Evolutionary conservation across 1,284 basidiomycete genomes (phyloP), one percentile per base, ranked within the genome.

Genomic region (Singerocomus rubriflavus): DNA sequence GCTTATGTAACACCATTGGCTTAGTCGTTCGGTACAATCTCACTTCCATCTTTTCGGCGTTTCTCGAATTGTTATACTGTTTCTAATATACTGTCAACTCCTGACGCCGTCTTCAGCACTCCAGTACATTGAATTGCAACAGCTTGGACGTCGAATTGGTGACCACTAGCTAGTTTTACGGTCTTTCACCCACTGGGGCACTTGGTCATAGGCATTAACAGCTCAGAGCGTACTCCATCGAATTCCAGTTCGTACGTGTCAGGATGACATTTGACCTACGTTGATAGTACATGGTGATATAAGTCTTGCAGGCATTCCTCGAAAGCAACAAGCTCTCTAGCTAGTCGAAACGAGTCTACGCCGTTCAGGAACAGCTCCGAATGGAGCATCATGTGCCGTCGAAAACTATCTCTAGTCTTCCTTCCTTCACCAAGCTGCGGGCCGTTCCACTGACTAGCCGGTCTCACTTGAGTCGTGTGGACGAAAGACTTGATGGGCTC

Each of bases 401-500:
- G 13, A 32, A 34, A 14, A 25, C 27, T 17, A 34, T 12, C 30
- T 9, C 43, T 0, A 13, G 5, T 6, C 17, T 27, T 36, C 37
- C 27, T 17, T 12, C 50, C 10, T 35, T 37, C 4, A 21, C 44
- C 11, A 54, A 46, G 40, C n/a, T 11, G 34, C 56, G 44, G 5
- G 34, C 50, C 14, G 21, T 60, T 11, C 37, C 53, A 42, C 32
- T 60, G 8, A 31, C 57, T 12, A 59, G 30, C n/a, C 60, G 63
- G 41, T 43, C 54, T 31, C 54, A 64, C 48, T 38, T 64, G 25
- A 56, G 26, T 45, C 54, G 53, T 4, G 46, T 43, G 36, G 54
- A 53, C 16, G 61, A 67, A 49, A 61, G 53, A 8, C 55, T 65
- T 1, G 46, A 50, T 43, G 64, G 64, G 10, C 45, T 44, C 29